phyloP scores from a whole-genome alignment of 331 rosid species.

The Erythrophleum ivorense region DNA sequence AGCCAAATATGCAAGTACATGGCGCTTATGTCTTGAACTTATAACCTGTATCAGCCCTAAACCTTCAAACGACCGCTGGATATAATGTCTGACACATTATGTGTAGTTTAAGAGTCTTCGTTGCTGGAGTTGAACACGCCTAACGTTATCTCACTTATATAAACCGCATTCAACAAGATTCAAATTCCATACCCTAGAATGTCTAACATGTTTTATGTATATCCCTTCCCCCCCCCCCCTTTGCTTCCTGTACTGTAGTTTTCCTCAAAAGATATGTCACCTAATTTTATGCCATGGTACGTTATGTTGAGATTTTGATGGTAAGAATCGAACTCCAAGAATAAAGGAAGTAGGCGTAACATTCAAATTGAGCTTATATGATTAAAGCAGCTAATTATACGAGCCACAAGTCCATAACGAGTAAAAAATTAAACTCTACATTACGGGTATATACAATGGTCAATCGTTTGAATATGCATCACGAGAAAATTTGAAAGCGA shows the following conservation, averaged over 20 bases:
- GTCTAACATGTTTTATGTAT: not conserved
- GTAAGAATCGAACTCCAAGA: too few relatives aligned
- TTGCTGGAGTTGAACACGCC: not conserved
- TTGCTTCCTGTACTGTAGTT: not conserved
- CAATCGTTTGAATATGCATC: not conserved
- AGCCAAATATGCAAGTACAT: not conserved
- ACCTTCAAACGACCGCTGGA: not conserved
- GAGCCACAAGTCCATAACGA: conserved; percentile 1
- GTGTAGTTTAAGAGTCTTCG: not conserved
- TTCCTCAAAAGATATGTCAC: not conserved
- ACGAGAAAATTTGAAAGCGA: not conserved
- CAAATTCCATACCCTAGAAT: not conserved
- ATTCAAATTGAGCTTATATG: conserved; percentile 2
- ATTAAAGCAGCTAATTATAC: not conserved
- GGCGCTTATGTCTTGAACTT: not conserved
- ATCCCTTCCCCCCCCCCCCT: not conserved
- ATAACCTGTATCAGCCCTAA: not conserved
- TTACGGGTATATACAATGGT: not conserved
- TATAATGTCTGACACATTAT: not conserved
- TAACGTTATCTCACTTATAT: not conserved
- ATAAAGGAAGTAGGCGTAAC: not conserved
- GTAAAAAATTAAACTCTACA: not conserved
- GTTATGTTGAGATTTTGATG: not conserved
- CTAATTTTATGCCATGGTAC: not conserved
- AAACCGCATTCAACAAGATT: not conserved